Base-by-base conservation (phyloP, 2,329 filamentous ascomycete genomes). In the Dothistroma pini region DNA sequence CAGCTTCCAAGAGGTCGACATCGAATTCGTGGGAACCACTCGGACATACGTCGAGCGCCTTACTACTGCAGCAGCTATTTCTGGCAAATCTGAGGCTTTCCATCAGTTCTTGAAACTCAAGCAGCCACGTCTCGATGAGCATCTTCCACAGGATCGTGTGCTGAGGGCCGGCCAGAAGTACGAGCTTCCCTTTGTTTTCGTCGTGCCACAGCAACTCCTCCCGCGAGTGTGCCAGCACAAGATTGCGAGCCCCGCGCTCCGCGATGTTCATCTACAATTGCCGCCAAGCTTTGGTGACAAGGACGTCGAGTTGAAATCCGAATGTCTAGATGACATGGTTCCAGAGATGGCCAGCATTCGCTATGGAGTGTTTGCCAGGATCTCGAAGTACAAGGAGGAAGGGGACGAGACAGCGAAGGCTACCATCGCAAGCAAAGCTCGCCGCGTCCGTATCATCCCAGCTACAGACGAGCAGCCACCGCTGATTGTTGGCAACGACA, bases 101-200 rank as follows among this genome's bases (percentile, higher is more conserved):
- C 85, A 87, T 62, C 81, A 80, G 19, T 89, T 89, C 67, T 75
- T 89, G 38, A 84, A 83, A 62, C 78, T 89, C 31, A 79, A 78
- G 60, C 86, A 88, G 70, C 86, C 86, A 3, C 81, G 86, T 38
- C 72, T 81, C 48, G 72, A 81, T 2, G 70, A 75, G 16, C 72
- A 75, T n/a, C 82, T 86, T 60, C 86, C 86, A 0, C 76, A 78
- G 35, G 80, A 84, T 41, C 77, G 81, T 29, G 75, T 86, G 4
- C 74, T 86, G 2, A 77, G 81, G 67, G 79, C 81, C n/a, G 82
- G 81, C 12, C 77, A 76, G 62, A 78, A 75, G 11, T 88, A 88
- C 72, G 78, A 73, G 9, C 85, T 88, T 60, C 83, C 84, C 0
- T 89, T 89, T 70, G 81, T 80, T 29, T 89, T 89, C 68, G 84